Conservation (phyloP, 2,329 filamentous ascomycete species). For the Orbilia brochopaga region DNA sequence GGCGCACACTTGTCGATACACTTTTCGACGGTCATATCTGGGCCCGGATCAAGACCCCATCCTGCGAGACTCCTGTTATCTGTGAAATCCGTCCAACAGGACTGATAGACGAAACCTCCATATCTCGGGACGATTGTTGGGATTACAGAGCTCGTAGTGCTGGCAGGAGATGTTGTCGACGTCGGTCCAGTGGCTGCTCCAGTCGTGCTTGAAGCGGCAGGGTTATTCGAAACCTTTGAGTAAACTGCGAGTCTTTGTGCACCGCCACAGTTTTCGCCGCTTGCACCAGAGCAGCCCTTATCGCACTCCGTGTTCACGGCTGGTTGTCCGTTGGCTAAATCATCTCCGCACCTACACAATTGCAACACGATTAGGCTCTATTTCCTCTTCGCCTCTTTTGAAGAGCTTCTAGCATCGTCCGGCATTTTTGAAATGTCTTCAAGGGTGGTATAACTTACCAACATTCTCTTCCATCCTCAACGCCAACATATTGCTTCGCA, state of each 20-base stretch:
- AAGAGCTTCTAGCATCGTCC: no score
- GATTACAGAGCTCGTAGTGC: not conserved
- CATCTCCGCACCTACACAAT: slow-evolving; percentile 32
- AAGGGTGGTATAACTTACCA: slow-evolving; percentile 58
- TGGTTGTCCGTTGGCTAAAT: slow-evolving; percentile 15
- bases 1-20: slow-evolving; percentile 65
- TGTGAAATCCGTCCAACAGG: slow-evolving; percentile 31
- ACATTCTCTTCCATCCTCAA: slow-evolving; percentile 66
- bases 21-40: slow-evolving; percentile 64
- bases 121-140: slow-evolving; percentile 16
- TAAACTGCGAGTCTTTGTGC: slow-evolving; percentile 52
- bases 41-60: slow-evolving; percentile 33
- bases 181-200: slow-evolving; percentile 13
- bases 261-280: slow-evolving; percentile 53
- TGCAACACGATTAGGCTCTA: not conserved
- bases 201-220: not conserved
- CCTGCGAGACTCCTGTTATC: slow-evolving; percentile 19
- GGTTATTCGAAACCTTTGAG: slow-evolving; percentile 44
- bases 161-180: slow-evolving; percentile 2
- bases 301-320: slow-evolving; percentile 47
- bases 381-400: no score
- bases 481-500: slow-evolving; percentile 64
- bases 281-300: slow-evolving; percentile 53
- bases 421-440: slow-evolving; percentile 9
- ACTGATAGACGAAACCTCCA: slow-evolving; percentile 18